phyloP scores from a whole-genome alignment of 73 alveolate species.

The Effrenium voratum region DNA sequence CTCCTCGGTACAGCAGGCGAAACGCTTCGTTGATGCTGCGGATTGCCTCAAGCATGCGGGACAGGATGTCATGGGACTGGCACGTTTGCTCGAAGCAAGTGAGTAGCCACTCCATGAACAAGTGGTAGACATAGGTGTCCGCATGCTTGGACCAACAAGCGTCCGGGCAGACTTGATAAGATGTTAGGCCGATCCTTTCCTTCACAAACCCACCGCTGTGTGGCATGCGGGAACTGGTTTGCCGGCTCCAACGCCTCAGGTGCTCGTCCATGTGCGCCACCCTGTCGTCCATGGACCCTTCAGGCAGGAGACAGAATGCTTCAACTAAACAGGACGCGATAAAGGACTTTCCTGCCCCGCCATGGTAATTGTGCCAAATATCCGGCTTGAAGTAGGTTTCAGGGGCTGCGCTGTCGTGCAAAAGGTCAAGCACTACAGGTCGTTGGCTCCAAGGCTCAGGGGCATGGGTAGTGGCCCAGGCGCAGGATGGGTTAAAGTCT shows the following conservation, averaged over 20 bases:
- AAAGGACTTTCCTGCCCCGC: neutral
- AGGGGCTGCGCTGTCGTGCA: neutral
- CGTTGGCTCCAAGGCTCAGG: neutral
- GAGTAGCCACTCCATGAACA: neutral
- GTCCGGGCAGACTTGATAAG: conserved; percentile 3
- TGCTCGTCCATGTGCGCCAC: neutral
- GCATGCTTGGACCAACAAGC: conserved; percentile 12
- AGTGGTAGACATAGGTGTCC: neutral
- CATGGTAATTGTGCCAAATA: conserved; percentile 28
- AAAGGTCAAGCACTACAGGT: neutral
- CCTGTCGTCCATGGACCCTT: neutral
- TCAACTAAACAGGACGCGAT: neutral
- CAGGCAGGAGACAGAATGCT: neutral
- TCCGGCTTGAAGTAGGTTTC: neutral
- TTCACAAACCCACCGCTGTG: neutral
- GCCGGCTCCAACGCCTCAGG: neutral
- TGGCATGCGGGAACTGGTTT: neutral
- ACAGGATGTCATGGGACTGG: neutral
- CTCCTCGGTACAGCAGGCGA: neutral
- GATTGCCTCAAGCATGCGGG: neutral
- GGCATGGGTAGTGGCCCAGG: neutral
- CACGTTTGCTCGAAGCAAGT: too few species aligned
- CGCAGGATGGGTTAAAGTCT: neutral
- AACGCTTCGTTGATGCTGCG: neutral
- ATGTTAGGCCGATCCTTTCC: neutral